Evolutionary conservation across 1,139 yeast genomes (phyloP), one percentile per base, ranked within the genome.

Genomic region (Geotrichum histeridarum): DNA sequence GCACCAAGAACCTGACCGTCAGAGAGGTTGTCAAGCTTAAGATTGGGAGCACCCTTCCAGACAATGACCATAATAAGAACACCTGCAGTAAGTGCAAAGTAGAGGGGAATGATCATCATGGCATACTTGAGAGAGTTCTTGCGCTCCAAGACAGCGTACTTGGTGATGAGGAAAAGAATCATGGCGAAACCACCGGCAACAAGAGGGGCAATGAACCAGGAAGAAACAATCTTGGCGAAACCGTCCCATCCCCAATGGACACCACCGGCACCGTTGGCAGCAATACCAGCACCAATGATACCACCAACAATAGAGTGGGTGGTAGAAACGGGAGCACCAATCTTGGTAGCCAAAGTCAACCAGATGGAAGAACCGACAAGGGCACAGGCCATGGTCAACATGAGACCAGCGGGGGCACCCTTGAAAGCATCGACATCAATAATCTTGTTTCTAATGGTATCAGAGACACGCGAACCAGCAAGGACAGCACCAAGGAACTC

Each of bases 221-320:
- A 82, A 3, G 93, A 93, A 60, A 83, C 79, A 61, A 84, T 84
- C 68, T 83, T 85, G 1, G 86, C 68, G 57, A 85, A 84, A 43
- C 90, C 90, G 17, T 61, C 58, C 93, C 93, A 85, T 27, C 89
- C 91, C 94, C 93, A 85, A 57, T 70, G 72, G 57, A 85, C 78
- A 57, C 79, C 74, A 1, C 70, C 64, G 43, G 80, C 82, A 57
- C 83, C 83, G 60, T 75, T 76, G 32, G 91, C 84, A 50, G 91
- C 94, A 64, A 86, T 79, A 56, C 88, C 84, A 15, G 86, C 77
- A 60, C 94, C 93, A 59, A 84, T 83, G 50, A 83, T 78, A 38
- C 83, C 91, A 66, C 91, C 93, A 51, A 85, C 86, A 62, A 85
- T 83, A 11, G 90, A 82, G 65, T 85, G 91, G 22, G 93, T 85